Evolutionary conservation across 2,329 filamentous ascomycete species (phyloP), one percentile per base, ranked within the genome.

Genomic region (Atkinsonella texensis): DNA sequence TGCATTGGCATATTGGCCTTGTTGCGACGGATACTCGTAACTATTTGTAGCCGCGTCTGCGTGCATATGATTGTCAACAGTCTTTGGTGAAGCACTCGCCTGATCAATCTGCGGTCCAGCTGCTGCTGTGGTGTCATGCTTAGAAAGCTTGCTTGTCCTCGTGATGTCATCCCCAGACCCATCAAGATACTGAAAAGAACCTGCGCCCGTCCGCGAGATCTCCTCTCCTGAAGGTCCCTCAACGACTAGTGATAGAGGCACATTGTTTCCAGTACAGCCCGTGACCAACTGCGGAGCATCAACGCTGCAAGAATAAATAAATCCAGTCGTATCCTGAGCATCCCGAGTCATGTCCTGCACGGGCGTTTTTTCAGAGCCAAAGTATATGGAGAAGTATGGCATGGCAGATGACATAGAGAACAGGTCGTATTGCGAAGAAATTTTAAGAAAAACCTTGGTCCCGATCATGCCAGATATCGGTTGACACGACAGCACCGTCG

Each of bases 341-440:
- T 71, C 70, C 63, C 84, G 83, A 45, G 79, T 75, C 23, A 89
- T 74, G 52, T 83, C 76, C 51, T 80, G 74, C n/a, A 65, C 62
- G 1, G 64, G 59, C 65, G 83, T 85, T 65, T 83, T 83, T 60
- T 85, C 80, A n/a, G 78, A 75, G n/a, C 88, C 89, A 67, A 95
- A 94, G 46, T 83, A 77, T 51, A 95, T 68, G 56, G 71, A 83
- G 60, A 87, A 82, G 48, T 74, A 74, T 2, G 76, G 72, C 51
- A 71, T 62, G 42, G 72, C 76, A 53, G 74, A 75, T 33, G 74
- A 76, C 66, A 83, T 77, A 52, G 68, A 63, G 55, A 75, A 68
- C 54, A 95, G 70, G 62, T 95, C 85, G 69, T 87, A 87, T 54
- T 83, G 77, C 43, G 85, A 84, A 49, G 83, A 81, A 32, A 95